phyloP scores from a whole-genome alignment of 2,329 filamentous ascomycete genomes.

The Xylariales sp. region DNA sequence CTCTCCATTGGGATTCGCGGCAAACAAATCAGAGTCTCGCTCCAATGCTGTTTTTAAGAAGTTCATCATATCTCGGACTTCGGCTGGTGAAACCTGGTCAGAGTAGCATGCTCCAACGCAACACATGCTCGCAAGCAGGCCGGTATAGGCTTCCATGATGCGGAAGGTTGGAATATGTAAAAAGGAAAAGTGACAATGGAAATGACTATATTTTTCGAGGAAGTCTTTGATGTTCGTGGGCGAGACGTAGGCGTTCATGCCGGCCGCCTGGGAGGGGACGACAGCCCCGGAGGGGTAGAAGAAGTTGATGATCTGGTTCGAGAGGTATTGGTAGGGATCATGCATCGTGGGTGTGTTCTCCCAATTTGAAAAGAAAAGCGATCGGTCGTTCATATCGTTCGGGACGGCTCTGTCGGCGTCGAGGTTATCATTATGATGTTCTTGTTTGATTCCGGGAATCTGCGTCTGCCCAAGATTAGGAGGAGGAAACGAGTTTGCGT shows the following conservation, averaged over 20 bases:
- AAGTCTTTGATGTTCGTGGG: slow-evolving; percentile 67
- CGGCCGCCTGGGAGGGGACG: slow-evolving; percentile 50
- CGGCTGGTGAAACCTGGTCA: slow-evolving; percentile 50
- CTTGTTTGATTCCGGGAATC: slow-evolving; percentile 65
- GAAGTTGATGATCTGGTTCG: slow-evolving; percentile 52
- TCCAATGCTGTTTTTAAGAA: slow-evolving; percentile 55
- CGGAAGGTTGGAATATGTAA: slow-evolving; percentile 69
- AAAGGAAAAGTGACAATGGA: slow-evolving; percentile 68
- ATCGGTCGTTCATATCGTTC: slow-evolving; percentile 34
- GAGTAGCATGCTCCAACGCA: slow-evolving; percentile 74
- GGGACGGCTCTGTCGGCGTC: slow-evolving; percentile 43
- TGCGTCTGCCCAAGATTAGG: slow-evolving; percentile 65
- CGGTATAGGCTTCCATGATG: slow-evolving; percentile 60
- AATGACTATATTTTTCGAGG: slow-evolving; percentile 66
- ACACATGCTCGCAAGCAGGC: slow-evolving; percentile 64
- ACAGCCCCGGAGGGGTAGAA: slow-evolving; percentile 52
- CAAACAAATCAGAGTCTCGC: slow-evolving; percentile 46
- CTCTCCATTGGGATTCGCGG: slow-evolving; percentile 31
- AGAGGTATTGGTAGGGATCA: slow-evolving; percentile 50
- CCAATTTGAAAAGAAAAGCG: slow-evolving; percentile 46
- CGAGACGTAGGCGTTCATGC: slow-evolving; percentile 57
- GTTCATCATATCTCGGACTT: slow-evolving; percentile 66
- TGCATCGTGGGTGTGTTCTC: slow-evolving; percentile 41
- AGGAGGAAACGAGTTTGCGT: slow-evolving; percentile 57
- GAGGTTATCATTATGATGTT: slow-evolving; percentile 44